Base-by-base conservation (phyloP, 441 rosid genomes). In the Eutrema salsugineum region DNA sequence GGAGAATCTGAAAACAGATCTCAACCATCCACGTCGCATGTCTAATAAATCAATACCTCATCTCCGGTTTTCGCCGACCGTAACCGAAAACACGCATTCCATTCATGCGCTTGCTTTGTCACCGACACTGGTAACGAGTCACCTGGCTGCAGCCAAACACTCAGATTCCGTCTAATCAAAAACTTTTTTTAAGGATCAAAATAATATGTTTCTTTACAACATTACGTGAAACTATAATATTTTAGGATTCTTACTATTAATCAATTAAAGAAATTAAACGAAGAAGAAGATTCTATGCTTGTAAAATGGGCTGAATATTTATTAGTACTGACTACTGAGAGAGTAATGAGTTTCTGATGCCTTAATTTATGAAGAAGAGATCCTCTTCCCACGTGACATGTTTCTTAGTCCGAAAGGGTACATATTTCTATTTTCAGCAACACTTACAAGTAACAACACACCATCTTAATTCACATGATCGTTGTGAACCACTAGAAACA, bases 241-340 rank as follows among this genome's bases (percentile, higher is more conserved):
- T 6, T 51, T 24, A 12, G 27, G 39, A 38, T 22, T 28, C 5
- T 30, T 4, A 22, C 12, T 11, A 36, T 65, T 32, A 47, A 56
- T 53, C n/a, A n/a, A n/a, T n/a, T n/a, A n/a, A 20, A n/a, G 5
- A 10, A 66, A 60, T 2, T 10, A 56, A 39, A 33, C 14, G 43
- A 27, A 10, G 68, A 63, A 62, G 79, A 76, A 76, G 71, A 76
- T 76, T 70, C 67, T 42, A 70, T 70, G 76, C 76, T 65, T 76
- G 62, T 47, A 66, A 63, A 64, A 48, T 47, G 75, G 71, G 35
- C 51, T 62, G 30, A 54, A 40, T 22, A 44, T 33, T 32, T 59
- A 38, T 53, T 17, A 44, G 6, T 46, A 55, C 15, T 36, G 16
- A n/a, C n/a, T n/a, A n/a, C n/a, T n/a, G n/a, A n/a, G n/a, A n/a